Conservation (phyloP, 140 eudicot species). For the Stevia rebaudiana region DNA sequence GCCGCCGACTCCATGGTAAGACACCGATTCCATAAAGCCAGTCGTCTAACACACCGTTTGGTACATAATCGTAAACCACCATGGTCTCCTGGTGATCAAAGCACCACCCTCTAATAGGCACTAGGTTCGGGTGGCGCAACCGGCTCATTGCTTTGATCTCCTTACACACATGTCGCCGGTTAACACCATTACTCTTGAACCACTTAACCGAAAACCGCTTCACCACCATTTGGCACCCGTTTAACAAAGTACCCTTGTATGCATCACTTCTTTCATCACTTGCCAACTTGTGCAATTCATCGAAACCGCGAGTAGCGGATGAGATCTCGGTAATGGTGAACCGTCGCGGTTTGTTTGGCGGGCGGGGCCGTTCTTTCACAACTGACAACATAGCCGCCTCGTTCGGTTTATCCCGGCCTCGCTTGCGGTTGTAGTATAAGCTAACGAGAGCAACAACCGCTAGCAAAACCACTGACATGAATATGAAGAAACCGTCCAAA, state of each 20-base stretch:
- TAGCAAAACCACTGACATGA: conserved; percentile 48
- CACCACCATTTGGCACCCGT: conserved; percentile 48
- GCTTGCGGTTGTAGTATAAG: conserved; percentile 40
- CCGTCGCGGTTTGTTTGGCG: conserved; percentile 60
- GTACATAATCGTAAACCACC: conserved; percentile 55
- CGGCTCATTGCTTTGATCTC: conserved; percentile 43
- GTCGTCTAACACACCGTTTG: conserved; percentile 47
- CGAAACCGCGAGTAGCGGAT: conserved; percentile 51
- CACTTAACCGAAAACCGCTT: conserved; percentile 43
- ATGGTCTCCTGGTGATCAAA: conserved; percentile 49
- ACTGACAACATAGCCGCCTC: conserved; percentile 27
- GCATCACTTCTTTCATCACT: conserved; percentile 47
- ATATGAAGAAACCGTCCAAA: conserved; percentile 36
- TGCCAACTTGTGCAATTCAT: conserved; percentile 43
- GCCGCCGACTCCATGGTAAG: conserved; percentile 62
- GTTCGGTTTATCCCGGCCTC: conserved; percentile 8
- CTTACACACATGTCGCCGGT: conserved; percentile 36
- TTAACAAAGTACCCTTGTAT: conserved; percentile 41
- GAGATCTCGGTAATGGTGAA: conserved; percentile 42
- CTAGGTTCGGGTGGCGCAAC: conserved; percentile 62
- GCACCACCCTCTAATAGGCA: conserved; percentile 67
- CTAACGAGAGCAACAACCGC: conserved; percentile 31
- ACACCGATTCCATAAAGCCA: conserved; percentile 62
- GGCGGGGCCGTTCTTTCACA: conserved; percentile 43
- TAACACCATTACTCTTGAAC: conserved; percentile 29